Base-by-base conservation (phyloP, 257 asterid genomes). In the Coffea canephora region DNA sequence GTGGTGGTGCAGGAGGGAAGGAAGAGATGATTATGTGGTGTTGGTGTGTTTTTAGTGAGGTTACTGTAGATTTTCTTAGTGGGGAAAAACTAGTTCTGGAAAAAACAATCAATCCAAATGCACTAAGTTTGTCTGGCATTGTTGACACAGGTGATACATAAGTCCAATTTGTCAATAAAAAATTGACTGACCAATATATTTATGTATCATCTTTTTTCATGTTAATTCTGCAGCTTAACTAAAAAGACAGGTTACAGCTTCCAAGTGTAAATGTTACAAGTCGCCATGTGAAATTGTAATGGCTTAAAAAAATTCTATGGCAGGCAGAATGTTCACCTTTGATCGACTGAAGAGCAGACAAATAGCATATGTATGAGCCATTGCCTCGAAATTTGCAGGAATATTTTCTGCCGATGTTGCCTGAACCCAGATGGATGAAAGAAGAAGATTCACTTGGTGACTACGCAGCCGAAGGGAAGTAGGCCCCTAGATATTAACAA, bases 341-440 rank as follows among this genome's bases (percentile, higher is more conserved):
- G 89, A 88, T 82, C 85, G 86, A 78, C 81, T 84, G 77, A 88
- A 84, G 70, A 86, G 83, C 64, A 88, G 79, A 65, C 84, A 86
- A 77, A 88, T 76, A n/a, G 86, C 72, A 82, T 75, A 88, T 6
- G 89, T 88, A 79, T 86, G 91, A 43, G 89, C 88, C 88, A 88
- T 80, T 71, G 89, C 89, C 74, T 84, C 87, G 69, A 86, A 88
- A 78, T 88, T 86, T 75, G 83, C 85, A 21, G 91, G 89, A 39
- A 85, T 55, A 81, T 88, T 88, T 55, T 81, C 91, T 41, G 79
- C 71, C 70, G 77, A 80, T 65, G 85, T 70, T 75, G 91, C 89
- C 83, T 88, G 89, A 74, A 84, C 84, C 91, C 91, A 88, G 80
- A 86, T 80, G 77, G 89, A 84, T 64, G 91, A 88, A 66, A 88